Evolutionary conservation across 2,329 filamentous ascomycete genomes (phyloP).

Genomic region (Phaeosphaeria sp.): DNA sequence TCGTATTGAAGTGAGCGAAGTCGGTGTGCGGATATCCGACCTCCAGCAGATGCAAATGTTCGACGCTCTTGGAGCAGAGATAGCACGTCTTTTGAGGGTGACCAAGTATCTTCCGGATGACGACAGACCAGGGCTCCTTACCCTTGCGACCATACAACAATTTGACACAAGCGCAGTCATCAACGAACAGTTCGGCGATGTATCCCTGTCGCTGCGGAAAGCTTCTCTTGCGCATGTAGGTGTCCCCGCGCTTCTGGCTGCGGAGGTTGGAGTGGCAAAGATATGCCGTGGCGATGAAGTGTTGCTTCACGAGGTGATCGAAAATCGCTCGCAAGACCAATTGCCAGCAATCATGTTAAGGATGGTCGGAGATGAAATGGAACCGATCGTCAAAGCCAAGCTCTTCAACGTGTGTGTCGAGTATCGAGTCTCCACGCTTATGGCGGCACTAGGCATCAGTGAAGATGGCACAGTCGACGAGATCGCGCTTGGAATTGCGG

Average conservation of each 20-base stretch:
- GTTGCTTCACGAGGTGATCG: conserved; percentile 70
- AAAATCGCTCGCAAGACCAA: conserved; percentile 44
- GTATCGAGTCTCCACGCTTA: conserved; percentile 83
- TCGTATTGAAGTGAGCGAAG: conserved; percentile 69
- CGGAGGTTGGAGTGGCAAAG: conserved; percentile 71
- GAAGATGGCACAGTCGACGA: conserved; percentile 70
- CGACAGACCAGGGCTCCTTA: conserved; percentile 87
- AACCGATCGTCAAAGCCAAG: conserved; percentile 88
- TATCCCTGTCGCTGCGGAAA: conserved; percentile 48
- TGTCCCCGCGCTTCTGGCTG: conserved; percentile 79
- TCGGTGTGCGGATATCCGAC: conserved; percentile 69
- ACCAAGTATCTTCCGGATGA: conserved; percentile 96
- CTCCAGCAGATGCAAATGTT: conserved; percentile 72
- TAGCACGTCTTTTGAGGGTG: conserved; percentile 83
- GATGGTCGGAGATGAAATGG: conserved; percentile 92
- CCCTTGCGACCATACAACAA: conserved; percentile 71
- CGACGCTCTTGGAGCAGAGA: conserved; percentile 75
- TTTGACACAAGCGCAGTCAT: conserved; percentile 68
- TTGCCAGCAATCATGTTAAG: conserved; percentile 82
- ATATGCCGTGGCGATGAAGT: conserved; percentile 74
- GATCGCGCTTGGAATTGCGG: conserved; percentile 75
- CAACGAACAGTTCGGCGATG: conserved; percentile 71
- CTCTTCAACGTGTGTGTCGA: conserved; percentile 85
- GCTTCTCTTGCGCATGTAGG: conserved; percentile 68
- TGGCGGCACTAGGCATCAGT: conserved; percentile 76